These are phyloP conservation scores for Pythium insidiosum DNA, from an alignment of 352 stramenopile species.

Conservation along the genomic window DNA sequence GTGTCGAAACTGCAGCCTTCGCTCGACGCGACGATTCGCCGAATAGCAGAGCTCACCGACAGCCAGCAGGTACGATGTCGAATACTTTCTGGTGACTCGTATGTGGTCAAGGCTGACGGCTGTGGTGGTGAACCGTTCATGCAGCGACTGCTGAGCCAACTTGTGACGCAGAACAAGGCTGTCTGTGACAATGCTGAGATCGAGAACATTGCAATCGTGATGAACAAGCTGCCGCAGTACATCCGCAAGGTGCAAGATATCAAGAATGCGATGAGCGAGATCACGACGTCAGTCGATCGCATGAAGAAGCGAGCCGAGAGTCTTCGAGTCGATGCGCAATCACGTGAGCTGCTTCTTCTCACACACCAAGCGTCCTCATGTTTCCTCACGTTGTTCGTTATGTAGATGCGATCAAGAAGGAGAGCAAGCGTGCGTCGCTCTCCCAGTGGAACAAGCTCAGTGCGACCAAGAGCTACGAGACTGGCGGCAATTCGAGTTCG, in stretches of 20 bases:
- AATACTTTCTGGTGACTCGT: background rate
- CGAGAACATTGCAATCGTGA: constrained; percentile 46
- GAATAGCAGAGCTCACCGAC: constrained; percentile 60
- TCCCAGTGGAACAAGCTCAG: constrained; percentile 77
- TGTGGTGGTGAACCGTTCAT: background rate
- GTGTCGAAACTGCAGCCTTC: constrained; percentile 45
- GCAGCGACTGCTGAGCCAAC: constrained; percentile 41
- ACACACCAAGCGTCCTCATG: no score
- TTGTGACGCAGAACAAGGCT: constrained; percentile 37
- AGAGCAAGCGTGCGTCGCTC: constrained; percentile 63
- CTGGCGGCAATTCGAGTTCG: no score
- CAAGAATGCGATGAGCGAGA: constrained; percentile 49
- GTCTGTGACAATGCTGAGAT: constrained; percentile 52
- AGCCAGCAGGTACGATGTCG: constrained; percentile 23
- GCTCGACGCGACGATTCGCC: constrained; percentile 54
- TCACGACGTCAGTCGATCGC: constrained; percentile 41
- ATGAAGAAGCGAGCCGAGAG: constrained; percentile 67
- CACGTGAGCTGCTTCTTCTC: constrained; percentile 60
- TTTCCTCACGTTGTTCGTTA: constrained; percentile 3
- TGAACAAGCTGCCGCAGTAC: constrained; percentile 68
- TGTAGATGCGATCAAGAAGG: constrained; percentile 74
- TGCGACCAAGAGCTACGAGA: constrained; percentile 39
- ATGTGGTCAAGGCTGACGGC: background rate
- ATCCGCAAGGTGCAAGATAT: constrained; percentile 57
- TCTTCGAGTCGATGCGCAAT: constrained; percentile 70